Conservation (phyloP, 768 basidiomycete genomes). For the Calocybe indica region DNA sequence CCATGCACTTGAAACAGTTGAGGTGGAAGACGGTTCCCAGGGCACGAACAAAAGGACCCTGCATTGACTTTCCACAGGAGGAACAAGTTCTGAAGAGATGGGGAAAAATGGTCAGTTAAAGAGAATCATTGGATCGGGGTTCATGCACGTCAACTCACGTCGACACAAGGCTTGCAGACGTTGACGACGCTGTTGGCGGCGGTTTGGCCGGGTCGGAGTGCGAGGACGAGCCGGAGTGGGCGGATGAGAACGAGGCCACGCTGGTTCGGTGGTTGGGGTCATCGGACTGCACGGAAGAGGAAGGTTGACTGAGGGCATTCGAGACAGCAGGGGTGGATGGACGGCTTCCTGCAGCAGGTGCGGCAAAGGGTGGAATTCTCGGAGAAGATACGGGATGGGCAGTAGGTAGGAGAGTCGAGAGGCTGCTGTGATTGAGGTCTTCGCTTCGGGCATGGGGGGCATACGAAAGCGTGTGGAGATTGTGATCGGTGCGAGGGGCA, state of each 20-base stretch:
- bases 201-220: slow-evolving; percentile 33
- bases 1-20: slow-evolving; percentile 98
- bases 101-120: slow-evolving; percentile 18
- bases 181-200: slow-evolving; percentile 48
- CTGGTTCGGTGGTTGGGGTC: slow-evolving; percentile 41
- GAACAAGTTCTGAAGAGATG: slow-evolving; percentile 54
- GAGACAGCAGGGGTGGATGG: slow-evolving; percentile 55
- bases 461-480: slow-evolving; percentile 29
- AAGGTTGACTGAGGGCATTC: slow-evolving; percentile 39
- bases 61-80: slow-evolving; percentile 76
- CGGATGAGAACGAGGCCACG: slow-evolving; percentile 44
- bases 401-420: slow-evolving; percentile 20
- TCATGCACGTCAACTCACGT: slow-evolving; percentile 40
- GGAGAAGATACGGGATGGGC: slow-evolving; percentile 29
- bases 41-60: slow-evolving; percentile 95
- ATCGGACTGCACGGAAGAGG: slow-evolving; percentile 49
- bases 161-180: slow-evolving; percentile 49
- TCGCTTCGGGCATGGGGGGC: slow-evolving; percentile 59
- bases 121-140: slow-evolving; percentile 12
- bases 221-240: slow-evolving; percentile 48
- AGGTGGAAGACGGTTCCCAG: slow-evolving; percentile 91
- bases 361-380: slow-evolving; percentile 28
- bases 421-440: slow-evolving; percentile 55
- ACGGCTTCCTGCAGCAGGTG: slow-evolving; percentile 49
- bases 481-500: slow-evolving; percentile 48